Conservation (phyloP, 2,329 filamentous ascomycete species). For the Colletotrichum lindemuthianum region DNA sequence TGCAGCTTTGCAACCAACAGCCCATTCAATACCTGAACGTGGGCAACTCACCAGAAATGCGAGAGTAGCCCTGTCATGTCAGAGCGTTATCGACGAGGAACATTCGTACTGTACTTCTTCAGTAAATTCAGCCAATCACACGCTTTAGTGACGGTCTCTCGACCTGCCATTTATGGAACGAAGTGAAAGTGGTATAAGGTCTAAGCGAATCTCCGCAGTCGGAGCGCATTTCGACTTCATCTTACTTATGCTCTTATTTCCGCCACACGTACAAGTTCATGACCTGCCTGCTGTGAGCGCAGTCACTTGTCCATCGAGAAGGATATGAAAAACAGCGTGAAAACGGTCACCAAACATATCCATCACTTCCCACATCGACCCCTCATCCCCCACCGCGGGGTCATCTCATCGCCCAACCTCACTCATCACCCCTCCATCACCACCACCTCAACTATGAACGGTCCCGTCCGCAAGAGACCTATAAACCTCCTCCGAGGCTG, state of each 20-base stretch:
- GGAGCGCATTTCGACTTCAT: conserved; percentile 23
- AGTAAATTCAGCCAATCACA: too few species aligned
- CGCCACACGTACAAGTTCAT: not conserved
- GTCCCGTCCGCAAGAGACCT: conserved; percentile 44
- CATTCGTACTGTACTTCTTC: too few species aligned
- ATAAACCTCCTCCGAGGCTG: conserved; percentile 77
- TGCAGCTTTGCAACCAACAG: too few species aligned
- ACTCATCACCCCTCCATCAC: not conserved
- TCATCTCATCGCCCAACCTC: not conserved
- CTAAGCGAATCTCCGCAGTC: conserved; percentile 23
- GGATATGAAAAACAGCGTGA: conserved; percentile 26
- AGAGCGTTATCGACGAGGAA: too few species aligned
- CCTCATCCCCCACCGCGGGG: conserved; percentile 9
- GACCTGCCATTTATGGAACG: too few species aligned
- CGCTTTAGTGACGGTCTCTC: too few species aligned
- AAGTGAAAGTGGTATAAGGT: not conserved
- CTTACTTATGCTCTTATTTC: not conserved
- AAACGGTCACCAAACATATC: not conserved
- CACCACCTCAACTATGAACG: conserved; percentile 7
- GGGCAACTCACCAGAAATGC: not conserved
- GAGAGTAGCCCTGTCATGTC: not conserved
- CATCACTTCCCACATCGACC: conserved; percentile 13
- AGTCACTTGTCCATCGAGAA: not conserved
- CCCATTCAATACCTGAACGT: too few species aligned
- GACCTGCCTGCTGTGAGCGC: too few species aligned